Conservation (phyloP, 345 rosid genomes). For the Brassica incana region DNA sequence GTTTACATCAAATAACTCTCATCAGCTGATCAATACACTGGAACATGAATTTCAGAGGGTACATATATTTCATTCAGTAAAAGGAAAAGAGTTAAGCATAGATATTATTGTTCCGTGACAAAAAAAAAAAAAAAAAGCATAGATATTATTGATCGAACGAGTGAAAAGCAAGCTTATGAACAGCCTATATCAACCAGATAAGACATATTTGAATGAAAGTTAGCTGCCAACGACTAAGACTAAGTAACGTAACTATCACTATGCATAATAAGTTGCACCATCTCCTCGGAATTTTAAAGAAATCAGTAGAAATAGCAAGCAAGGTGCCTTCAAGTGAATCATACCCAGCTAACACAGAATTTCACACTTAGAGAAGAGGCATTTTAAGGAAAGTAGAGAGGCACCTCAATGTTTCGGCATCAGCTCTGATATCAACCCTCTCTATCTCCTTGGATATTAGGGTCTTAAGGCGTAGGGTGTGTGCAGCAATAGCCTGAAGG, state of each 20-base stretch:
- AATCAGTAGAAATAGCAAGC: neutral
- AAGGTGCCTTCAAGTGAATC: slow-evolving; percentile 11
- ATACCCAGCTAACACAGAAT: neutral
- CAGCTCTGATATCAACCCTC: slow-evolving; percentile 84
- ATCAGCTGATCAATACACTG: neutral
- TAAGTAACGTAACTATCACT: neutral
- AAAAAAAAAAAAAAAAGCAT: too few relatives aligned
- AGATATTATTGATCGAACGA: neutral
- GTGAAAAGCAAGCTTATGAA: slow-evolving; percentile 4
- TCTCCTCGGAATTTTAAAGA: neutral
- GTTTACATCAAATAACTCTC: slow-evolving; percentile 11
- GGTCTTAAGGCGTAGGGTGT: slow-evolving; percentile 63
- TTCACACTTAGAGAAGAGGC: neutral
- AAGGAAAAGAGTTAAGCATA: neutral
- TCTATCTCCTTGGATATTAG: slow-evolving; percentile 80
- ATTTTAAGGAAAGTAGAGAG: neutral
- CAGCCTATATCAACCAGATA: neutral
- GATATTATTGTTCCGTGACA: neutral
- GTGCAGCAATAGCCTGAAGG: slow-evolving; percentile 74
- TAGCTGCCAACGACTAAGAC: slow-evolving; percentile 24
- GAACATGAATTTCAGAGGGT: neutral
- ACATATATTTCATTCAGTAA: neutral
- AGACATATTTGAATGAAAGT: neutral
- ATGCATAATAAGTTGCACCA: neutral
- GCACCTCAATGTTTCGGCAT: slow-evolving; percentile 82